Conservation (phyloP, 768 basidiomycete genomes). For the Hortiboletus campestris region DNA sequence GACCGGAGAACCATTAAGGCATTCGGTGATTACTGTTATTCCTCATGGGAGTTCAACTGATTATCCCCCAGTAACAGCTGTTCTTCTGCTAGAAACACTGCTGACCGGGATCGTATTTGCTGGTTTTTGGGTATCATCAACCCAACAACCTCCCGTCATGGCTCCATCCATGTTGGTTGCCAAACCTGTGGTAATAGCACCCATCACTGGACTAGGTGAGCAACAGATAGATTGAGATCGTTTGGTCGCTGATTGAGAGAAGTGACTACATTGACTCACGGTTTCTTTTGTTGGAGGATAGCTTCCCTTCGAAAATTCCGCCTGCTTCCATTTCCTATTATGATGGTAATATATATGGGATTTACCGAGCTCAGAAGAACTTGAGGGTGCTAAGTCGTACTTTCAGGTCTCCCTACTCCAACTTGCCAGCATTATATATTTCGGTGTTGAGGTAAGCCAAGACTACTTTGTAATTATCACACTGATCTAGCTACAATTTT, state of each 20-base stretch:
- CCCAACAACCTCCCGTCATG: too few relatives aligned
- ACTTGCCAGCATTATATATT: slow-evolving; percentile 12
- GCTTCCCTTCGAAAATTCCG: background rate
- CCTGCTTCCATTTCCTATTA: slow-evolving; percentile 5
- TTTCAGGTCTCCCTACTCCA: slow-evolving; percentile 24
- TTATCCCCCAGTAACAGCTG: background rate
- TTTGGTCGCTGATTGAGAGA: background rate
- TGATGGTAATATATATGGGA: slow-evolving; percentile 10
- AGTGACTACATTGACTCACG: slow-evolving; percentile 19
- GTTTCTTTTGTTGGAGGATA: slow-evolving; percentile 27
- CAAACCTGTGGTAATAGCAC: background rate
- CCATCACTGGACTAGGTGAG: slow-evolving; percentile 21
- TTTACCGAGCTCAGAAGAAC: background rate
- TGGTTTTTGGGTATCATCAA: slow-evolving; percentile 4
- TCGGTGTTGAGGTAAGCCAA: background rate
- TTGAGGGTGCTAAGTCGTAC: background rate
- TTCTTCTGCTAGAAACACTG: slow-evolving; percentile 17
- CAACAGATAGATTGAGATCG: too few relatives aligned
- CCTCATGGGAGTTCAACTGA: background rate
- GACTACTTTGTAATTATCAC: background rate
- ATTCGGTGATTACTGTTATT: slow-evolving; percentile 6
- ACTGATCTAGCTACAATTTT: background rate
- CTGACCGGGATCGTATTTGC: slow-evolving; percentile 11
- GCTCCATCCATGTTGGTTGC: too few relatives aligned
- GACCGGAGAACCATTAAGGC: slow-evolving; percentile 11